Base-by-base conservation (phyloP, 2,329 filamentous ascomycete genomes). In the Fragosphaeria purpurea region DNA sequence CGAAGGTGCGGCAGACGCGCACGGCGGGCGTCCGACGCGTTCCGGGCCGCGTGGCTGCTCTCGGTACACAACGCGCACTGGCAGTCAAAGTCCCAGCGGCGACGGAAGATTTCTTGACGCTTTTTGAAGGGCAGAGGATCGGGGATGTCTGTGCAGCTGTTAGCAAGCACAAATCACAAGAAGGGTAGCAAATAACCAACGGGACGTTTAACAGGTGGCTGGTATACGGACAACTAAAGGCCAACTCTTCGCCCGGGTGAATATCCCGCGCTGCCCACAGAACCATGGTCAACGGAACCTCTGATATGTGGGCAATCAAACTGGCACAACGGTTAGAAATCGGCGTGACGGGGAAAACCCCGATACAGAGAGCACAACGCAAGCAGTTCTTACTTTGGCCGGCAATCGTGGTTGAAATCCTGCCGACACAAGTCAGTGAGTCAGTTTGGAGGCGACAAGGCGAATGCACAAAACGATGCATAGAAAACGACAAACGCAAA, bases 161-260 rank as follows among this genome's bases (percentile, higher is more conserved):
- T 13, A 12, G 8, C 10, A 22, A 33, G n/a, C n/a, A 30, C 6
- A 30, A n/a, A 44, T 8, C 11, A 41, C 1, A 30, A 22, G 40
- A 13, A n/a, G 38, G 32, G 30, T 9, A 13, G 40, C 31, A 5
- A 53, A 57, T 13, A n/a, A n/a, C n/a, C n/a, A n/a, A n/a, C n/a
- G n/a, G n/a, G n/a, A n/a, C n/a, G n/a, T n/a, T n/a, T n/a, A n/a
- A n/a, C n/a, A n/a, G n/a, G n/a, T n/a, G n/a, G n/a, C n/a, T n/a
- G n/a, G n/a, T n/a, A n/a, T n/a, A n/a, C n/a, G n/a, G 53, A 63
- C 62, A 63, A 53, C 57, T 62, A n/a, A 63, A 54, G 9, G 61
- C 62, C n/a, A 63, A 55, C 49, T 63, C 61, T n/a, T 64, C 61
- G 39, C 58, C 58, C 0, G 53, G 42, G 6, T 55, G 31, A 31